Evolutionary conservation across 768 basidiomycete species (phyloP), one percentile per base, ranked within the genome.

Genomic region (Hericium rajendrae): DNA sequence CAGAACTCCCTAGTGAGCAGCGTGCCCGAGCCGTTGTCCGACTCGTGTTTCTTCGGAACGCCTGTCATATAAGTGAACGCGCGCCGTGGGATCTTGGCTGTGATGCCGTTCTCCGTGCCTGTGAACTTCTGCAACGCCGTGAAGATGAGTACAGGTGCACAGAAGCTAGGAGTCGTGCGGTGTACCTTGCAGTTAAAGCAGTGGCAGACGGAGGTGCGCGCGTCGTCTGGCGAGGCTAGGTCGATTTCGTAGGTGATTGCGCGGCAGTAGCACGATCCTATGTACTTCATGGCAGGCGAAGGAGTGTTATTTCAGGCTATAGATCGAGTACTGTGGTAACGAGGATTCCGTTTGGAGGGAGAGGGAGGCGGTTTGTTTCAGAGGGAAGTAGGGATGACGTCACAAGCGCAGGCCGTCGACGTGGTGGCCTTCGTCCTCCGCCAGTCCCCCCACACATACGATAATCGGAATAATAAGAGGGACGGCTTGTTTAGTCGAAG

Each of bases 121-220:
- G 43, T 46, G 43, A 46, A 46, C 20, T 46, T 46, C 43, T 46
- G 43, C 15, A 8, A 46, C 43, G n/a, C 11, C 16, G 43, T n/a
- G 43, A n/a, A 20, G 3, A 15, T 43, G 41, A 43, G 11, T 22
- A 22, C 2, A 2, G 22, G 22, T 22, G 22, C 22, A 22, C 22
- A 22, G 22, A 22, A 22, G 22, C 22, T 22, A 22, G 22, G 22
- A 22, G 22, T 22, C 2, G 22, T 32, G 32, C 8, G 43, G 6
- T 20, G 48, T 10, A 65, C 64, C 59, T 65, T 65, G 61, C 64
- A 65, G 53, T 59, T 62, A 20, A 28, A 54, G 52, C 64, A 65
- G 50, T 65, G 62, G 54, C 64, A 64, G 20, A 65, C 24, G 2
- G 60, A 62, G 16, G 62, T 65, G 15, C 60, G 60, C 12, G 62